These are phyloP conservation scores for Evernia prunastri DNA, from an alignment of 495 filamentous ascomycete genomes.

Conservation along the genomic window DNA sequence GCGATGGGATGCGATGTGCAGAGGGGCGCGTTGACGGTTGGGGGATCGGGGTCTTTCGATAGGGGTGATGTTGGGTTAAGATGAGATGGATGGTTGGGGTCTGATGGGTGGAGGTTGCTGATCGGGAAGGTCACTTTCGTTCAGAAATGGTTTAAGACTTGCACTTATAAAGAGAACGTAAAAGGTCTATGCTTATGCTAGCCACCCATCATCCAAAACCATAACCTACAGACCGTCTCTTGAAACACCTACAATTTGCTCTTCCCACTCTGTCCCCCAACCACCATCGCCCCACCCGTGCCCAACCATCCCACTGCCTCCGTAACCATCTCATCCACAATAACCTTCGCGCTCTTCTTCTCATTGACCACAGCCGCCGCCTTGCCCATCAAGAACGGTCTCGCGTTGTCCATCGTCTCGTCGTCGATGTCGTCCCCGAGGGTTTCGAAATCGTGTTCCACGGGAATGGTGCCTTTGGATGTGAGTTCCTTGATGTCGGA, in stretches of 20 bases:
- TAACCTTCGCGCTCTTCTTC: conserved; percentile 83
- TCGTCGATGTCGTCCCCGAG: conserved; percentile 63
- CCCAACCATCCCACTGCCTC: conserved; percentile 68
- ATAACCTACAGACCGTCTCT: not conserved
- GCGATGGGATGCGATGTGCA: too few species aligned
- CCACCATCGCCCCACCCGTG: conserved; percentile 56
- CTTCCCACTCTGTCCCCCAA: conserved; percentile 25
- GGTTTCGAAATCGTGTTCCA: conserved; percentile 89
- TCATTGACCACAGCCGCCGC: conserved; percentile 90
- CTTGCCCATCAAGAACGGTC: conserved; percentile 94
- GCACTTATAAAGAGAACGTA: not conserved
- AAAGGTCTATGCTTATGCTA: not conserved
- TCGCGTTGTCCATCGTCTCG: conserved; percentile 82
- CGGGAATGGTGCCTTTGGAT: conserved; percentile 79
- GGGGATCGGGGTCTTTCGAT: too few species aligned
- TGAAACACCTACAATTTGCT: conserved; percentile 46
- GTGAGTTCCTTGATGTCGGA: conserved; percentile 90
- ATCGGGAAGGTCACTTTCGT: not conserved
- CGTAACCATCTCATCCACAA: conserved; percentile 90
- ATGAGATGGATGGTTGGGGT: not conserved
- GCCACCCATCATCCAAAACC: not conserved
- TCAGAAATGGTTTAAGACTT: not conserved
- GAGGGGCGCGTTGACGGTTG: too few species aligned
- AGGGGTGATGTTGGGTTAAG: too few species aligned
- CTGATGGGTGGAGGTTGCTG: not conserved